A percentile compares a stretch with the other conserved stretches of the same genome.
Conservation (phyloP, 2,329 filamentous ascomycete species). For the Nigrospora oryzae region DNA sequence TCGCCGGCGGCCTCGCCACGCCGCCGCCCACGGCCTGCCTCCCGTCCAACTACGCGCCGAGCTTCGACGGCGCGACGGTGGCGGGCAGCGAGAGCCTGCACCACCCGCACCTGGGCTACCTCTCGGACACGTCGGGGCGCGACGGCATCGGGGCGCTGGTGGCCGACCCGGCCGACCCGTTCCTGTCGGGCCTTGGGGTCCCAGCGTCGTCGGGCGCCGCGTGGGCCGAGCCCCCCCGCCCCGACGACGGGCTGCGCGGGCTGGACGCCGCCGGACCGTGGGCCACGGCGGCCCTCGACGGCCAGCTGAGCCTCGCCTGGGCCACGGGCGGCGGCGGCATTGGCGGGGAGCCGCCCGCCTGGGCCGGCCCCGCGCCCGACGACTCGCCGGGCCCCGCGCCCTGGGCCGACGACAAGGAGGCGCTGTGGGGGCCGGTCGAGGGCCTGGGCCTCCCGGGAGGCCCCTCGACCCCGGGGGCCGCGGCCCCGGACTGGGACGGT, state of each 20-base stretch:
- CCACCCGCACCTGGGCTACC: slow-evolving; percentile 25
- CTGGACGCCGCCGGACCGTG: too few species aligned
- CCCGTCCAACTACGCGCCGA: slow-evolving; percentile 33
- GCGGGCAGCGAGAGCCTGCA: slow-evolving; percentile 14
- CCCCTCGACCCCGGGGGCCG: too few species aligned
- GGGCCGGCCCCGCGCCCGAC: not conserved
- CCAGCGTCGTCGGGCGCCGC: not conserved
- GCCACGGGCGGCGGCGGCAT: not conserved
- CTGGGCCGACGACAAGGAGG: slow-evolving; percentile 5
- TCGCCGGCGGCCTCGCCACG: slow-evolving; percentile 44
- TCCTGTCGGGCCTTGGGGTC: slow-evolving; percentile 18
- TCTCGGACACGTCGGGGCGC: slow-evolving; percentile 22
- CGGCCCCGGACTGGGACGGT: too few species aligned
- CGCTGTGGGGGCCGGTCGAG: slow-evolving; percentile 1
- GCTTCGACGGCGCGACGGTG: slow-evolving; percentile 26
- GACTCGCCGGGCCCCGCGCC: not conserved
- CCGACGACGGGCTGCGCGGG: not conserved
- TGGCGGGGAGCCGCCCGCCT: not conserved
- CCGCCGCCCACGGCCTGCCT: slow-evolving; percentile 47
- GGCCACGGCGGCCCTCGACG: slow-evolving; percentile 3
- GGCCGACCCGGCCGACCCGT: slow-evolving; percentile 13
- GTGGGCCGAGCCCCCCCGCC: too few species aligned
- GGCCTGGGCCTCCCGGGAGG: too few species aligned
- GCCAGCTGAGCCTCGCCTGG: slow-evolving; percentile 3
- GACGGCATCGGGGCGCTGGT: slow-evolving; percentile 12